phyloP scores from a whole-genome alignment of 768 basidiomycete genomes.

The Pholiota molesta region DNA sequence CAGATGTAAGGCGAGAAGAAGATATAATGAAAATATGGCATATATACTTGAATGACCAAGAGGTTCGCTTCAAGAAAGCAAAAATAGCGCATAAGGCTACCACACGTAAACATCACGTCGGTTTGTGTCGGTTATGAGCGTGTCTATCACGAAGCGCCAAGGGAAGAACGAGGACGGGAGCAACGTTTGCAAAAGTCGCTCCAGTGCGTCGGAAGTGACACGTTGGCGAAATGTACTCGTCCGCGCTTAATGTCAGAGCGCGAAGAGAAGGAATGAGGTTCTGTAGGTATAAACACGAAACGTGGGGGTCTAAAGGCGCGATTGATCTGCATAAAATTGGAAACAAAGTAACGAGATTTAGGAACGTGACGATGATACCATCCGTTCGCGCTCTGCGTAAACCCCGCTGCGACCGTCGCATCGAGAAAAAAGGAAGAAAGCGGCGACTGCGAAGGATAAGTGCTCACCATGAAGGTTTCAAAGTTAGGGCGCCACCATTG shows the following conservation, averaged over 20 bases:
- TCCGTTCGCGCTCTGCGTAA: not conserved
- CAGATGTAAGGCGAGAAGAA: not conserved
- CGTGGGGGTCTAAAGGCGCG: not conserved
- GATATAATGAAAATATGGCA: not conserved
- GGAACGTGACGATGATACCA: not conserved
- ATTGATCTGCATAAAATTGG: not conserved
- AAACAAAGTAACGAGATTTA: not conserved
- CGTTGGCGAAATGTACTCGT: not conserved
- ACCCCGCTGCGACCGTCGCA: not conserved
- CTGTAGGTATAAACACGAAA: not conserved
- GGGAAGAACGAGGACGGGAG: not conserved
- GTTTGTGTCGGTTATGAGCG: not conserved
- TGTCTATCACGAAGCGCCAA: not conserved
- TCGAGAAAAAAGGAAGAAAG: slow-evolving; percentile 2
- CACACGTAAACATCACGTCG: not conserved
- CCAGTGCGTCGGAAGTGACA: not conserved
- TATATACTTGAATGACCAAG: not conserved
- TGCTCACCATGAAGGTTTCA: slow-evolving; percentile 94
- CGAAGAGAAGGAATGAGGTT: not conserved
- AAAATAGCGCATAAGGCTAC: not conserved
- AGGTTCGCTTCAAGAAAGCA: not conserved
- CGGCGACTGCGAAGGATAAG: not conserved
- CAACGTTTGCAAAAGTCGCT: not conserved
- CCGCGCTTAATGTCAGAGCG: not conserved
- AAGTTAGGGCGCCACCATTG: slow-evolving; percentile 99